Conservation (phyloP, 2,329 filamentous ascomycete species). For the Mycosphaerella arachidis region DNA sequence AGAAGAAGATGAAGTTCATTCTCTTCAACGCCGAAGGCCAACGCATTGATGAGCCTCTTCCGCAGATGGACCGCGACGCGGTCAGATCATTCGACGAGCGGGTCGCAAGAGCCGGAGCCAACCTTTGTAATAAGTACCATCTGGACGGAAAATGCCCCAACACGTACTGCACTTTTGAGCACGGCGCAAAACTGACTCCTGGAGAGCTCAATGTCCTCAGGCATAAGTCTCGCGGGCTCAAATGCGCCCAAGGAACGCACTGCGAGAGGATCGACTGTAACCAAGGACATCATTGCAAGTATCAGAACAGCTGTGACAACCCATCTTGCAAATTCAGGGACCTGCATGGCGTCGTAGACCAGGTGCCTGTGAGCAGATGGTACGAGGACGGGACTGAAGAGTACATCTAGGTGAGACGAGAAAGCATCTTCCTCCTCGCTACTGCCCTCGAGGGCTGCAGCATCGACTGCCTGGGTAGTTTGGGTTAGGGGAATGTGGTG, state of each 20-base stretch:
- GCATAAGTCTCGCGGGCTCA: slow-evolving; percentile 39
- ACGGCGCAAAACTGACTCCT: slow-evolving; percentile 37
- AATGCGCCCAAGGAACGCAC: slow-evolving; percentile 34
- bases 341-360: slow-evolving; percentile 31
- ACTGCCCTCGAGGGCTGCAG: not conserved
- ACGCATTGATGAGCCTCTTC: slow-evolving; percentile 40
- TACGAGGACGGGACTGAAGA: slow-evolving; percentile 31
- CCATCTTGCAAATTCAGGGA: slow-evolving; percentile 38
- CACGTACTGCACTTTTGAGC: slow-evolving; percentile 40
- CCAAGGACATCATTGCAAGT: slow-evolving; percentile 40
- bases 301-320: slow-evolving; percentile 32
- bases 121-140: slow-evolving; percentile 38
- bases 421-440: not conserved
- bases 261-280: slow-evolving; percentile 42
- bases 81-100: slow-evolving; percentile 28
- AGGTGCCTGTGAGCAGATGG: slow-evolving; percentile 25
- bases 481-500: not conserved
- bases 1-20: slow-evolving; percentile 34
- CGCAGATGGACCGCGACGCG: slow-evolving; percentile 27
- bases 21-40: slow-evolving; percentile 42
- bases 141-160: slow-evolving; percentile 38
- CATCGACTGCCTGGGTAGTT: not conserved
- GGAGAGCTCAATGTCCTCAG: slow-evolving; percentile 39
- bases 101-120: slow-evolving; percentile 26
- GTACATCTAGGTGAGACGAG: slow-evolving; percentile 4